Evolutionary conservation across 371 early-diverging fungal genomes (phyloP).

Genomic region (Apophysomyces trapeziformis): DNA sequence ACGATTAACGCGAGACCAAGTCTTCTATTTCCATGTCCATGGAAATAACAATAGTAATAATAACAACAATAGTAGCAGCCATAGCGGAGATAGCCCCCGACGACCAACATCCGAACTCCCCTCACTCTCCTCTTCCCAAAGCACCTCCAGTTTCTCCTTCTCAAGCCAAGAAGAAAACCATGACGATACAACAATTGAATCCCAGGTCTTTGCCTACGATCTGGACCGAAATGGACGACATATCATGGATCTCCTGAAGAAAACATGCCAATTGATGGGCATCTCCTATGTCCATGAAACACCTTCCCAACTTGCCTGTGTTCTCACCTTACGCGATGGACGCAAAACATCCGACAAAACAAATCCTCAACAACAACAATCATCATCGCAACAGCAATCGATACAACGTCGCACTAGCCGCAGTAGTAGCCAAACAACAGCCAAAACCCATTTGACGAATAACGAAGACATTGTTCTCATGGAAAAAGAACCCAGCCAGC

Average conservation of each 20-base stretch:
- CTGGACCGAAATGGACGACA: slow-evolving; percentile 4
- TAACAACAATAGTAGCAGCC: not conserved
- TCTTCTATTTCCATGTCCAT: slow-evolving; percentile 39
- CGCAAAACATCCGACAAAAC: slow-evolving; percentile 3
- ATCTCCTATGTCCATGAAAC: slow-evolving; percentile 40
- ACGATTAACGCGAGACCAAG: slow-evolving; percentile 41
- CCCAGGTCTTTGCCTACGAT: not conserved
- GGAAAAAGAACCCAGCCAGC: not conserved
- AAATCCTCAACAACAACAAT: not conserved
- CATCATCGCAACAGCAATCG: too few relatives aligned
- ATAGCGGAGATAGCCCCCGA: not conserved
- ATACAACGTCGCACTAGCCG: slow-evolving; percentile 20
- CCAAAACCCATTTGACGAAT: slow-evolving; percentile 4
- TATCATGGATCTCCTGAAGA: slow-evolving; percentile 31
- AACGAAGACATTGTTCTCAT: not conserved
- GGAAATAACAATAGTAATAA: not conserved
- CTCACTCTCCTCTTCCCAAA: slow-evolving; percentile 33
- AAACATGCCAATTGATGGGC: slow-evolving; percentile 49
- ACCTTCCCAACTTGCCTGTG: slow-evolving; percentile 31
- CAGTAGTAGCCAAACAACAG: slow-evolving; percentile 21
- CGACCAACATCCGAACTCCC: slow-evolving; percentile 27
- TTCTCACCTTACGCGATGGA: slow-evolving; percentile 39
- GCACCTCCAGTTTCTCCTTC: slow-evolving; percentile 27
- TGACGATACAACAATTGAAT: slow-evolving; percentile 6
- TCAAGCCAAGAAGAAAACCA: slow-evolving; percentile 21